Percentiles rank a stretch among this genome's conserved stretches.
Conservation (phyloP, 805 yeast species). For the Tetrapisispora taiwanensis region DNA sequence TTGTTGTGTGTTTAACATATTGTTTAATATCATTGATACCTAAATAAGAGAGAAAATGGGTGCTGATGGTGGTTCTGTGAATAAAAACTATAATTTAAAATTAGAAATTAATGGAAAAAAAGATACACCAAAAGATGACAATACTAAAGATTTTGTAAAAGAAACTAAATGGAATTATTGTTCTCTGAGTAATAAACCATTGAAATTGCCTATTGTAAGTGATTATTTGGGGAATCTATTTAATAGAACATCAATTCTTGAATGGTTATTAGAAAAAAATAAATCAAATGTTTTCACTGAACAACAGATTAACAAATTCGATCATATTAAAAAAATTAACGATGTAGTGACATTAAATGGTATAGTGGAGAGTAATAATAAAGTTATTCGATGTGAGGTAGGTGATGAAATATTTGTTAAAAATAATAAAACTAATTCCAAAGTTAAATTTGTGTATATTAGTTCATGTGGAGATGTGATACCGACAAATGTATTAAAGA, state of each 20-base stretch:
- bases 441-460: conserved; percentile 34
- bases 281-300: conserved; percentile 17
- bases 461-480: conserved; percentile 38
- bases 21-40: neutral
- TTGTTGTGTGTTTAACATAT: too few relatives aligned
- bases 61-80: conserved; percentile 70
- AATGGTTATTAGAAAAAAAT: conserved; percentile 35
- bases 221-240: conserved; percentile 60
- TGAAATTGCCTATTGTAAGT: conserved; percentile 48
- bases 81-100: conserved; percentile 40
- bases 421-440: conserved; percentile 8
- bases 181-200: conserved; percentile 29
- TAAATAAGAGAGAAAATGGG: conserved; percentile 5
- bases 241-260: conserved; percentile 53
- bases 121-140: conserved; percentile 17
- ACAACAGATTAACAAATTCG: conserved; percentile 19
- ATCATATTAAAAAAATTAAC: conserved; percentile 32
- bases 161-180: conserved; percentile 40
- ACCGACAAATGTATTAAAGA: conserved; percentile 26
- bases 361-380: conserved; percentile 6
- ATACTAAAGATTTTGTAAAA: conserved; percentile 13
- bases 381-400: conserved; percentile 11
- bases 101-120: conserved; percentile 17
- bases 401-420: conserved; percentile 29
- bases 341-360: conserved; percentile 39